Evolutionary conservation across 2,329 filamentous ascomycete species (phyloP).

Genomic region (Tolypocladium ophioglossoides): DNA sequence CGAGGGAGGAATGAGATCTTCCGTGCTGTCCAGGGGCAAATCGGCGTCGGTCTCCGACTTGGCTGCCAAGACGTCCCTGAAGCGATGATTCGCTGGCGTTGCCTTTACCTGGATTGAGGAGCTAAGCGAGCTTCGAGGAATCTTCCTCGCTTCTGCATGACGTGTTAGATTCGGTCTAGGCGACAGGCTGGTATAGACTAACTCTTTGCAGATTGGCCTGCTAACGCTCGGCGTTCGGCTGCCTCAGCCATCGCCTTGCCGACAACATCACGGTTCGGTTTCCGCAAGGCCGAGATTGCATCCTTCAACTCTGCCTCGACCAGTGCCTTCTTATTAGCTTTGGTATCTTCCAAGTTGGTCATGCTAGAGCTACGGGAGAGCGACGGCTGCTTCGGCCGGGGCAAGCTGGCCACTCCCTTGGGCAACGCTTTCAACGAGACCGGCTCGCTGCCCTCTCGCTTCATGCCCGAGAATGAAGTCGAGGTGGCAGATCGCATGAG

Average conservation of each 20-base stretch:
- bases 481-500: constrained; percentile 60
- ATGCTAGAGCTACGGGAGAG: constrained; percentile 34
- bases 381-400: constrained; percentile 28
- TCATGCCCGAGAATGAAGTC: constrained; percentile 47
- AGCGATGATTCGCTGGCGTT: constrained; percentile 44
- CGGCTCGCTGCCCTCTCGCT: constrained; percentile 57
- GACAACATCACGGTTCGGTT: constrained; percentile 62
- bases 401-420: constrained; percentile 25
- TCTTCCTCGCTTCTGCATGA: constrained; percentile 40
- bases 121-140: constrained; percentile 24
- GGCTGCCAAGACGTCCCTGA: constrained; percentile 35
- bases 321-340: constrained; percentile 52
- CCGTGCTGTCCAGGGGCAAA: constrained; percentile 11
- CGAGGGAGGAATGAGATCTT: constrained; percentile 25
- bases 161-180: constrained; percentile 16
- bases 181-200: constrained; percentile 14
- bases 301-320: constrained; percentile 62
- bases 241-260: constrained; percentile 58
- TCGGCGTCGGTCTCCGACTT: constrained; percentile 14
- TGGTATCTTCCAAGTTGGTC: constrained; percentile 41
- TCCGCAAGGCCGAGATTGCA: constrained; percentile 63
- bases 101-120: constrained; percentile 42
- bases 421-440: constrained; percentile 37
- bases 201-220: constrained; percentile 37
- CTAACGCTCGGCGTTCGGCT: constrained; percentile 47